Conservation (phyloP, 257 asterid genomes). For the Nicotiana attenuata region DNA sequence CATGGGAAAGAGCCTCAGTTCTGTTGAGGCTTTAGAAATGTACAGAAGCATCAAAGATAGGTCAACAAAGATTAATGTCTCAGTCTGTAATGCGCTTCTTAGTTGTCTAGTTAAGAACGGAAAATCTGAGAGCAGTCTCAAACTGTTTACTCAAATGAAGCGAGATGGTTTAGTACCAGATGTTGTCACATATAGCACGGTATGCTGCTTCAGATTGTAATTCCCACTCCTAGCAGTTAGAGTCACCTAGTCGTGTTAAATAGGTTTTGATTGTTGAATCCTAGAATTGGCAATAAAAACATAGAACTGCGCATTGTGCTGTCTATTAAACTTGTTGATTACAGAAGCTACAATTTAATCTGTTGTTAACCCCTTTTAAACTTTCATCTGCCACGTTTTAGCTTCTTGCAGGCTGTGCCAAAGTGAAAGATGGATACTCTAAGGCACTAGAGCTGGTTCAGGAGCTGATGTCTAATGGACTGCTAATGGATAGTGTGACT, state of each 20-base stretch:
- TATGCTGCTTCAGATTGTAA: slow-evolving; percentile 34
- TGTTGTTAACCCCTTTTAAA: background rate
- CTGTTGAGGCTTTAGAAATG: slow-evolving; percentile 57
- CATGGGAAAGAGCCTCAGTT: slow-evolving; percentile 57
- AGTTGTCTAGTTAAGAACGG: slow-evolving; percentile 68
- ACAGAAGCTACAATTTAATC: background rate
- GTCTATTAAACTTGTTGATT: background rate
- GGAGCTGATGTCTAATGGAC: slow-evolving; percentile 62
- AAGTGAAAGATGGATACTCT: slow-evolving; percentile 62
- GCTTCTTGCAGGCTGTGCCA: slow-evolving; percentile 88
- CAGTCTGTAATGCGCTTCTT: slow-evolving; percentile 82
- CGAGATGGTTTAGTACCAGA: slow-evolving; percentile 82
- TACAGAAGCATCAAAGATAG: slow-evolving; percentile 68
- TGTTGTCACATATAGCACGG: slow-evolving; percentile 87
- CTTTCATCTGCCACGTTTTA: slow-evolving; percentile 29
- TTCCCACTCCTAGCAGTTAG: slow-evolving; percentile 2
- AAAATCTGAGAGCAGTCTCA: slow-evolving; percentile 66
- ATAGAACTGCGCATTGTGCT: background rate
- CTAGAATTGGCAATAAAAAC: background rate
- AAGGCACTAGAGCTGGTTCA: slow-evolving; percentile 79
- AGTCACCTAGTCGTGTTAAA: background rate
- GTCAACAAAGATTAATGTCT: slow-evolving; percentile 50
- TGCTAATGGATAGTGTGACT: slow-evolving; percentile 67
- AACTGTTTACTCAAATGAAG: slow-evolving; percentile 82
- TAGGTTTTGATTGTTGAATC: background rate